Evolutionary conservation across 495 filamentous ascomycete genomes (phyloP), one percentile per base, ranked within the genome.

Genomic region (Penicillium canariense): DNA sequence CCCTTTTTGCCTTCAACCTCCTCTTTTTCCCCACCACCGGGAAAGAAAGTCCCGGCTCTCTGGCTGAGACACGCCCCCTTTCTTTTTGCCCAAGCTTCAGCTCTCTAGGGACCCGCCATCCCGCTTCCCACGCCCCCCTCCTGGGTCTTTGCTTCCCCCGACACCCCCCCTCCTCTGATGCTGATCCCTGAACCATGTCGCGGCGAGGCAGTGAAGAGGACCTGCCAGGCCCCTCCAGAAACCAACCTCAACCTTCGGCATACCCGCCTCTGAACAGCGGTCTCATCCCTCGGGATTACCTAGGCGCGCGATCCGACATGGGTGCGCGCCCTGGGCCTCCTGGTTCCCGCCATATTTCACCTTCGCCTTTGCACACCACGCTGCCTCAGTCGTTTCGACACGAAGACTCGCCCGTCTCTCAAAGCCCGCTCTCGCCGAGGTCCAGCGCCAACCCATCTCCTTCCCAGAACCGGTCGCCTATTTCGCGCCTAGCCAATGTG

Each of bases 361-460:
- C 68, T 14, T 74, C 67, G 31, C 70, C 70, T 56, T 56, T 74
- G 50, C 67, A 70, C 47, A 72, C 71, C 30, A 73, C 64, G 44
- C 58, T 66, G 18, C 60, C 59, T 10, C 65, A 53, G 30, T 68
- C 68, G 17, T 52, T 55, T 45, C 51, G 49, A 17, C 54, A 50
- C 38, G 57, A 61, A 52, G 62, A 66, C 10, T 64, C 67, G 3
- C 54, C 59, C 35, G 53, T 63, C 8, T 68, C 71, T 17, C 57
- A 68, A 30, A 68, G 66, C 28, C 65, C 68, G 22, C 52, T 68
- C n/a, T 72, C 70, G 6, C 68, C 63, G 7, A 60, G 49, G 31
- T 68, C 69, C 6, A 63, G 56, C 26, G 60, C 52, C 39, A 61
- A 65, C 43, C 34, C 56, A 3, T 65, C 67, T 15, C 63, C 65